A percentile compares a stretch with the other conserved stretches of the same genome.
Evolutionary conservation across 352 stramenopile species (phyloP).

Genomic region (Ophiocytium majus): DNA sequence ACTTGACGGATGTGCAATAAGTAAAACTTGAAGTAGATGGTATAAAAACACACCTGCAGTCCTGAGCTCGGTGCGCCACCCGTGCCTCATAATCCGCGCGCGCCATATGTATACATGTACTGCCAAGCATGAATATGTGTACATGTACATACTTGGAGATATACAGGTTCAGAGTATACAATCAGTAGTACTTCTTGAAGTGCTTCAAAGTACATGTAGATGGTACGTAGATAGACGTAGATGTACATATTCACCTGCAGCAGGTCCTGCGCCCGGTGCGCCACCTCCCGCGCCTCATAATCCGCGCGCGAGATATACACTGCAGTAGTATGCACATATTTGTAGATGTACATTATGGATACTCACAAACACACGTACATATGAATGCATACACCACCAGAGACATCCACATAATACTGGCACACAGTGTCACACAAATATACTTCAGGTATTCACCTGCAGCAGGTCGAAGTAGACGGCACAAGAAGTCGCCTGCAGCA

Average conservation of each 20-base stretch:
- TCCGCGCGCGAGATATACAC: no score
- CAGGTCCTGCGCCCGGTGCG: no score
- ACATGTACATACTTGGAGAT: not conserved
- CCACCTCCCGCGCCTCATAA: no score
- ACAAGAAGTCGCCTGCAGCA: slow-evolving; percentile 11
- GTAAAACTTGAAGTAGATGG: not conserved
- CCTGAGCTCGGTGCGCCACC: not conserved
- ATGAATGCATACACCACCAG: not conserved
- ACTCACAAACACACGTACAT: not conserved
- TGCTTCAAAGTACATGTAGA: not conserved
- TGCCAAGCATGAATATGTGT: not conserved
- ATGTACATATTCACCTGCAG: slow-evolving; percentile 22
- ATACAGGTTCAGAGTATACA: not conserved
- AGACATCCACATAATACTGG: not conserved
- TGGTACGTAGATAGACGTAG: not conserved
- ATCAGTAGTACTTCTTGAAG: not conserved
- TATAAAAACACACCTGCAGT: slow-evolving; percentile 11
- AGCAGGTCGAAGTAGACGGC: not conserved
- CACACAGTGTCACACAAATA: not conserved
- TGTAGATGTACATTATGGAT: no score
- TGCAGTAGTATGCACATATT: no score
- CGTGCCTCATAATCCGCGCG: not conserved
- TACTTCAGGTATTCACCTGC: not conserved
- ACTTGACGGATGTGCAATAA: no score
- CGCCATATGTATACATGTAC: not conserved